Evolutionary conservation across 2,329 filamentous ascomycete species (phyloP), one percentile per base, ranked within the genome.

Genomic region (Helotiales sp.): DNA sequence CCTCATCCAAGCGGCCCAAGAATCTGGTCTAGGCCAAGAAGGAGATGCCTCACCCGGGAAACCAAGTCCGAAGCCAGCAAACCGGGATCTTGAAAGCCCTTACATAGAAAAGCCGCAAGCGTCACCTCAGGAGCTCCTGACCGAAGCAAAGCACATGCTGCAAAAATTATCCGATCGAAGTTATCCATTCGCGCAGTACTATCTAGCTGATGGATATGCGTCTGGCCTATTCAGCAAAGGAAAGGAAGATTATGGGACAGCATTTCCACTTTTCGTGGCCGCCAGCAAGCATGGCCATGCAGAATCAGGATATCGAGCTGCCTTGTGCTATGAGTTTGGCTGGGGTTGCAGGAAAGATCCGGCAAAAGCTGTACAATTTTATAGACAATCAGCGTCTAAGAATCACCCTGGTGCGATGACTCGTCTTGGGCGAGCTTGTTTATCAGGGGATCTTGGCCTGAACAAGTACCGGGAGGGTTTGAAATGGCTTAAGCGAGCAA

Each of bases 161-260:
- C 93, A 96, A 80, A 91, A 90, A 69, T 85, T 98, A 61, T 86
- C 94, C 20, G 95, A 94, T 80, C 90, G 89, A 66, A 93, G 93
- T 54, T 97, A 97, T 78, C 96, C 96, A 0, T 98, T 97, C 79
- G 96, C 96, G 3, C 96, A 99, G 79, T 99, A 99, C 81, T 98
- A 98, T 78, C 88, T 99, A 13, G 96, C 89, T 22, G 96, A 99
- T 77, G 96, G 96, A 1, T 97, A 93, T 77, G 93, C 93, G 2
- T 97, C 95, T 6, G 96, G 96, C 0, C 84, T 99, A 26, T 98
- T 99, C 80, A 97, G 89, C 81, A 98, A 97, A 79, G 93, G 93
- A 69, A 96, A 95, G 77, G 89, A 93, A 75, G 96, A 99, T 77
- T 91, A 96, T 77, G 93, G 94, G 76, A 90, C 92, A 47, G 94